Base-by-base conservation (phyloP, 768 basidiomycete genomes). In the Boletellus ananas region DNA sequence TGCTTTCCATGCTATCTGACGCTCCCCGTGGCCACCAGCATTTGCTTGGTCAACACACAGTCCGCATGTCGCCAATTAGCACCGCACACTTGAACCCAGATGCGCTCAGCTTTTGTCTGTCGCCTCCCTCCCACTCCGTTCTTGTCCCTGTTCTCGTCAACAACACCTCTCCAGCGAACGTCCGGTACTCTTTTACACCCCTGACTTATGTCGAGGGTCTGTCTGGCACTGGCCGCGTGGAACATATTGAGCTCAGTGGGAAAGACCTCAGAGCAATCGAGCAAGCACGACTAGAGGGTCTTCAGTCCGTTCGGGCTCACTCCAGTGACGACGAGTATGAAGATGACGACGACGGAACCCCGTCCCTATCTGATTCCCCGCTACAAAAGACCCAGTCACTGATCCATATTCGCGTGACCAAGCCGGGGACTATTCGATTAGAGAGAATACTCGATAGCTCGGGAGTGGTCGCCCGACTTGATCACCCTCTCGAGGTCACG, bases 21-120 rank as follows among this genome's bases (percentile, higher is more conserved):
- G 62, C 59, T 16, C 18, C 43, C 25, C 61, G 68, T 1, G 74
- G 71, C 35, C 84, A 88, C 54, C 64, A 72, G 4, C 84, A 90
- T 62, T 71, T 90, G 8, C 78, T 84, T 29, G 94, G 94, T 31
- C 86, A 93, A 66, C 91, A 94, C 62, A 94, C 91, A 0, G 87
- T 98, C 45, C 83, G 87, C 56, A 85, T 94, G 79, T 90, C 92
- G 0, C 94, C 94, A 10, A 92, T 91, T 59, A 91, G 93, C 65
- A 96, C 94, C 3, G 94, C 94, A 4, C 84, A 86, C 18, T 74
- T 98, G 38, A 94, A 95, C 58, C 91, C 90, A 11, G 75, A 85
- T 51, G 75, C 70, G 13, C 74, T 81, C 45, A 82, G 81, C 3
- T 94, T 85, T 64, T 95, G 92, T 59, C 74, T 94, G 17, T 73